phyloP scores from a whole-genome alignment of 1,284 basidiomycete species.

The Cronartium ribicola region DNA sequence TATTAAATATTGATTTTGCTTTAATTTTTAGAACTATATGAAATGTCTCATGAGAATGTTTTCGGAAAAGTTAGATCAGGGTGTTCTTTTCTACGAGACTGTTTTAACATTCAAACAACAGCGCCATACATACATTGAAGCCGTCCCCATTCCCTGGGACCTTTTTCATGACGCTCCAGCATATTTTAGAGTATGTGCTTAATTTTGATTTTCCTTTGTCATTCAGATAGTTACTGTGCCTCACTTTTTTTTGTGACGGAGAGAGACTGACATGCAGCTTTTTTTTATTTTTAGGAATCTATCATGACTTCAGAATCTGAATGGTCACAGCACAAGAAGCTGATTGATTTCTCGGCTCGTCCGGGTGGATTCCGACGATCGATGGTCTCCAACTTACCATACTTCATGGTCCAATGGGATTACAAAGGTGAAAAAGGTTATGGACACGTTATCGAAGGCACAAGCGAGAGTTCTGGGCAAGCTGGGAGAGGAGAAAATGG shows the following conservation, averaged over 20 bases:
- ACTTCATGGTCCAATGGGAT: slow-evolving; percentile 98
- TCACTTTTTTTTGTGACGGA: not conserved
- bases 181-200: slow-evolving; percentile 72
- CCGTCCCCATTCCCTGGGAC: slow-evolving; percentile 79
- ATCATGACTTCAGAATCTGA: slow-evolving; percentile 86
- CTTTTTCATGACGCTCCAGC: slow-evolving; percentile 78
- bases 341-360: slow-evolving; percentile 83
- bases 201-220: slow-evolving; percentile 4
- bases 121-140: slow-evolving; percentile 83
- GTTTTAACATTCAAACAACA: slow-evolving; percentile 79
- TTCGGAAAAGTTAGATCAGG: slow-evolving; percentile 71
- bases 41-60: slow-evolving; percentile 96
- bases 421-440: slow-evolving; percentile 94
- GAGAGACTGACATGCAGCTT: not conserved
- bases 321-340: slow-evolving; percentile 94
- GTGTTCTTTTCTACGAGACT: slow-evolving; percentile 90
- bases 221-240: not conserved
- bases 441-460: slow-evolving; percentile 92
- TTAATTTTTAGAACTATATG: slow-evolving; percentile 74
- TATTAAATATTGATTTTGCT: not conserved
- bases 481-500: slow-evolving; percentile 61
- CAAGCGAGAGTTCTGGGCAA: slow-evolving; percentile 62
- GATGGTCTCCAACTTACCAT: slow-evolving; percentile 93
- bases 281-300: slow-evolving; percentile 64
- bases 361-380: slow-evolving; percentile 84